Evolutionary conservation across 2,329 filamentous ascomycete species (phyloP), one percentile per base, ranked within the genome.

Genomic region (Penicillium expansum): DNA sequence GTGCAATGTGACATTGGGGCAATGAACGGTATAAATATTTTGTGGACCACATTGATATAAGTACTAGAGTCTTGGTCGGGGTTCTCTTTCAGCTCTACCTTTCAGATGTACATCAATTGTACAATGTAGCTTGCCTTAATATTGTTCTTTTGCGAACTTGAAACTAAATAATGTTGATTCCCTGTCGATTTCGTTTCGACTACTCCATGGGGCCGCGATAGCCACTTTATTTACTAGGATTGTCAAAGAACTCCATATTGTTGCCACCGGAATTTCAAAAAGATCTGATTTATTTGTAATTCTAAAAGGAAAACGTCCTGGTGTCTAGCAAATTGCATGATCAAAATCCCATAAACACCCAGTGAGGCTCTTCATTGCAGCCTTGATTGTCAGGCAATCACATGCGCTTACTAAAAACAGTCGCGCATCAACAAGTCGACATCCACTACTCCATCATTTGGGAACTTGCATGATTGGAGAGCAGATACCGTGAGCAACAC

Each of bases 381-480:
- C 50, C 50, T 22, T 13, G 13, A 7, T 22, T 47, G 30, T 52
- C 41, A 47, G 50, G 50, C 50, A 7, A 13, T 14, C 1, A 52
- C 1, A 29, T 22, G 39, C 42, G 50, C 50, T 52, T 52, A 52
- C 41, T 52, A 52, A 52, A 52, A 24, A 5, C n/a, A 52, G 39
- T 48, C 22, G 24, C 41, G 24, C 41, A 37, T 47, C 32, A 48
- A 52, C 50, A 52, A 30, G 41, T 52, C 9, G 18, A 52, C 50
- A 45, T 52, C 41, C 41, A 52, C 50, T 37, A 14, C 32, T 52
- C 24, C 50, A 47, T 47, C 32, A 22, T 35, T 52, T 27, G 24
- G 16, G 32, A 37, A 38, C 32, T 38, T 18, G 10, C 41, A n/a
- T n/a, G n/a, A 52, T 37, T 35, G 7, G 9, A 24, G n/a, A 47